phyloP scores from a whole-genome alignment of 2,329 filamentous ascomycete species.

The Fusarium pseudograminearum region DNA sequence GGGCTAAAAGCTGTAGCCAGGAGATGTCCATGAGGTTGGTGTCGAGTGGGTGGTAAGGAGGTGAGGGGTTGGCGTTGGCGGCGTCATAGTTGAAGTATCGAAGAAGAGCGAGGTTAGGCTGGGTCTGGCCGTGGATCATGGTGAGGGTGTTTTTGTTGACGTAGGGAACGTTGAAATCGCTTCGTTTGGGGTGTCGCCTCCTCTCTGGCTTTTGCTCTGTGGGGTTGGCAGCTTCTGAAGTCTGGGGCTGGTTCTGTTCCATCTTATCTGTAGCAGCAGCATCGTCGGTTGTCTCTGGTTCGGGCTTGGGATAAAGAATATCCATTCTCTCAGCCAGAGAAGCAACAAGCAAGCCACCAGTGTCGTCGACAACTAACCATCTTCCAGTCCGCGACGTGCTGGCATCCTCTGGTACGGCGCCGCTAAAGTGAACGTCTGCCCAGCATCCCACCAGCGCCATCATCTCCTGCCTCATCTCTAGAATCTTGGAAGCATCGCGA shows the following conservation, averaged over 20 bases:
- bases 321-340: conserved; percentile 91
- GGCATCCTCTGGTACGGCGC: conserved; percentile 45
- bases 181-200: conserved; percentile 49
- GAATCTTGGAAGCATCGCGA: conserved; percentile 81
- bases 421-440: conserved; percentile 83
- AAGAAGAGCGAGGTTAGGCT: conserved; percentile 88
- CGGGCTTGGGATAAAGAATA: conserved; percentile 69
- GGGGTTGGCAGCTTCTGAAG: conserved; percentile 12
- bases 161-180: conserved; percentile 73
- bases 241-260: conserved; percentile 19
- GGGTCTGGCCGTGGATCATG: conserved; percentile 81
- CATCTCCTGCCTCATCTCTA: conserved; percentile 89
- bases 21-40: conserved; percentile 85
- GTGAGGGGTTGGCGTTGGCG: conserved; percentile 68
- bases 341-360: conserved; percentile 83
- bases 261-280: conserved; percentile 4
- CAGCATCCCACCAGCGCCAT: conserved; percentile 86
- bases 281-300: conserved; percentile 38
- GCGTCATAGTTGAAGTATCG: conserved; percentile 91
- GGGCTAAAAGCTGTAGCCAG: conserved; percentile 91
- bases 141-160: conserved; percentile 81
- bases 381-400: conserved; percentile 58
- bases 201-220: conserved; percentile 41
- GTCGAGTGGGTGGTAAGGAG: conserved; percentile 80
- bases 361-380: conserved; percentile 89